Evolutionary conservation across 108 stramenopile genomes (phyloP), one percentile per base, ranked within the genome.

Genomic region (Fistulifera solaris): DNA sequence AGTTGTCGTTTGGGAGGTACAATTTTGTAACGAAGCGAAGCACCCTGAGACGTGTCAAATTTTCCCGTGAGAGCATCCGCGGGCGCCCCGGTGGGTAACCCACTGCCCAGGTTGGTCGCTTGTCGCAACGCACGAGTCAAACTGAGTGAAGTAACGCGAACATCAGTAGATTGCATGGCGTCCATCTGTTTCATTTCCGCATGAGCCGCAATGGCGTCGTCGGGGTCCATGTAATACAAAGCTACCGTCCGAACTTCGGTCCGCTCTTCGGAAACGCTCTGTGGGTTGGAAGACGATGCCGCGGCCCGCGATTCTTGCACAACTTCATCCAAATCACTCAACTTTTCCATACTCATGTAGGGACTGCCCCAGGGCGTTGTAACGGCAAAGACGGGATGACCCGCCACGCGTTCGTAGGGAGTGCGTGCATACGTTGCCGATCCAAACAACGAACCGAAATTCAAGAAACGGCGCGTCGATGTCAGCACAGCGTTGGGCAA

Each of bases 121-220:
- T 68, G 63, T 22, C 85, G 76, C 5, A 87, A 45, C 0, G 89
- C 89, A 71, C 85, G 87, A 6, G 72, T 78, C 16, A 91, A 59
- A 12, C 75, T 68, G 13, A 69, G 65, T 7, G 73, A 54, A 2
- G 80, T 81, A 41, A 91, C 72, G 27, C 89, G 67, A 46, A 87
- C 61, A 53, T 91, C 85, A 2, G 67, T 28, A 17, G 70, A 56
- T 18, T 65, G 62, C 89, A 91, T 91, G 23, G 72, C 58, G 10
- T 81, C 76, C 78, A 87, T 79, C 61, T 91, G 89, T 41, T 71
- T 73, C 71, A 91, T 78, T 42, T 91, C 85, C 38, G 72, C 78
- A 55, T 80, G 80, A n/a, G 71, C 60, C 14, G 59, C 54, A 1
- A 80, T 39, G 0, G 89, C 89, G 67, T 91, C 89, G 26, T 85